These are phyloP conservation scores for Cordyceps tenuipes DNA, from an alignment of 2,329 filamentous ascomycete species.

Conservation along the genomic window DNA sequence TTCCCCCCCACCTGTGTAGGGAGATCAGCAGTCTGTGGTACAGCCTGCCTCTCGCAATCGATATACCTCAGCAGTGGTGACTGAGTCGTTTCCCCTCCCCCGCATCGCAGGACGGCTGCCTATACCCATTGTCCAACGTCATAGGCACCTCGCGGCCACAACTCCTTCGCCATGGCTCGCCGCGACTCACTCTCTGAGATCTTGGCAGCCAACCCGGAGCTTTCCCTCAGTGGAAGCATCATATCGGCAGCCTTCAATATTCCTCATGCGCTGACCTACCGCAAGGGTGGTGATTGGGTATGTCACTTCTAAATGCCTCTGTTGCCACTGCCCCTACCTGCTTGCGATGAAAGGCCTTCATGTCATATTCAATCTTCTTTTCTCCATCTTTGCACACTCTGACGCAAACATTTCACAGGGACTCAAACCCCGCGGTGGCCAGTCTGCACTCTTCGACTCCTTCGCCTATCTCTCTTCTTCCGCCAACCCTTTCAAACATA, in stretches of 20 bases:
- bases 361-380: slow-evolving; percentile 6
- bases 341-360: not conserved
- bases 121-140: slow-evolving; percentile 8
- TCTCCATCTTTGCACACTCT: not conserved
- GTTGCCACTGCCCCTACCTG: not conserved
- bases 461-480: slow-evolving; percentile 82
- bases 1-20: not conserved
- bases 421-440: slow-evolving; percentile 69
- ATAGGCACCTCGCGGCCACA: slow-evolving; percentile 7
- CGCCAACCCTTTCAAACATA: slow-evolving; percentile 81
- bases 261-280: slow-evolving; percentile 51
- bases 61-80: not conserved
- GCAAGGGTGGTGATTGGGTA: slow-evolving; percentile 53
- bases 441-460: slow-evolving; percentile 86
- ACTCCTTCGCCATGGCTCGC: slow-evolving; percentile 30
- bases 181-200: slow-evolving; percentile 48
- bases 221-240: slow-evolving; percentile 54
- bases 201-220: slow-evolving; percentile 45
- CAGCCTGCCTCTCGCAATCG: not conserved
- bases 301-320: slow-evolving; percentile 11
- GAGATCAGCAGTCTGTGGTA: not conserved
- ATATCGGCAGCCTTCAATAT: slow-evolving; percentile 59
- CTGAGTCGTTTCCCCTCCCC: slow-evolving; percentile 7
- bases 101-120: slow-evolving; percentile 3
- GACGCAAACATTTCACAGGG: slow-evolving; percentile 40